Evolutionary conservation across 2,329 filamentous ascomycete species (phyloP).

Genomic region (Purpureocillium takamizusanense): DNA sequence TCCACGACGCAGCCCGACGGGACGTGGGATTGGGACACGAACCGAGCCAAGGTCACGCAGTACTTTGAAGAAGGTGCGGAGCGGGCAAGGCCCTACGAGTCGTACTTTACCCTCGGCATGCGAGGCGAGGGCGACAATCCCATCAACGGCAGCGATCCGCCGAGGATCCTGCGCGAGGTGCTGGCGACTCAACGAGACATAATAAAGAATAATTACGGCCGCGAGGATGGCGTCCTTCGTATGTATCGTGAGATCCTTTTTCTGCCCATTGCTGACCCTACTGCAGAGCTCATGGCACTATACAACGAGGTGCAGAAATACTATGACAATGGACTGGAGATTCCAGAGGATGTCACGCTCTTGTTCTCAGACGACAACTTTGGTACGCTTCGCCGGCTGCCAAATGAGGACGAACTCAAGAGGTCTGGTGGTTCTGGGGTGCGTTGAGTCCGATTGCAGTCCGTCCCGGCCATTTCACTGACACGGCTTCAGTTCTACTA

Average conservation of each 20-base stretch:
- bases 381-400: conserved; percentile 49
- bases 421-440: conserved; percentile 49
- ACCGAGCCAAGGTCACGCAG: conserved; percentile 41
- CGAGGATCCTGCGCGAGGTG: conserved; percentile 41
- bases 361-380: conserved; percentile 57
- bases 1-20: conserved; percentile 30
- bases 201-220: conserved; percentile 40
- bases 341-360: conserved; percentile 53
- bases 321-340: conserved; percentile 48
- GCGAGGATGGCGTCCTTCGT: conserved; percentile 30
- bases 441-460: conserved; percentile 9
- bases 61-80: conserved; percentile 49
- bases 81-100: conserved; percentile 46
- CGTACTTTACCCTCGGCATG: conserved; percentile 51
- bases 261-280: neutral
- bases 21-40: conserved; percentile 51
- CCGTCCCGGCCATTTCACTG: neutral
- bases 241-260: conserved; percentile 12
- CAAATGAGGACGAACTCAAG: conserved; percentile 39
- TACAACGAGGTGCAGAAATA: conserved; percentile 59
- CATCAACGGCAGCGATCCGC: conserved; percentile 40
- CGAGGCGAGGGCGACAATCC: conserved; percentile 49
- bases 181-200: conserved; percentile 45
- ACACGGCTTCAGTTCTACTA: conserved; percentile 30
- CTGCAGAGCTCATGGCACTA: conserved; percentile 49